These are phyloP conservation scores for Septoria linicola DNA, from an alignment of 2,329 filamentous ascomycete genomes.

Conservation along the genomic window DNA sequence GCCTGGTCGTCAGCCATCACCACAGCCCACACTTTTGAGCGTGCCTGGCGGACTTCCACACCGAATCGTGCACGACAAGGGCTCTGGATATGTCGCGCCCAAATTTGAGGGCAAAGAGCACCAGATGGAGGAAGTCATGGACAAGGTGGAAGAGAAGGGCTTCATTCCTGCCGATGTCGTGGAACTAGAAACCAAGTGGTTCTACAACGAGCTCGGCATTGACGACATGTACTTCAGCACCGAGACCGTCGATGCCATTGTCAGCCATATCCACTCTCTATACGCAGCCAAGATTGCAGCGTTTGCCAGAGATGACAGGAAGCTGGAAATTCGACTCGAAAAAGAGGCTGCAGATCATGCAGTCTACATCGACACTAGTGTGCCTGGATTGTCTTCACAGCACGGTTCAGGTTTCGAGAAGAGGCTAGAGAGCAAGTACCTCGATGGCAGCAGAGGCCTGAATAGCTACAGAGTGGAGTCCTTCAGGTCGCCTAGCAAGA, in stretches of 20 bases:
- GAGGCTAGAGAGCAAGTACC: conserved; percentile 90
- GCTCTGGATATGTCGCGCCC: conserved; percentile 90
- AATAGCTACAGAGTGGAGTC: conserved; percentile 92
- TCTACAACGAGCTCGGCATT: conserved; percentile 96
- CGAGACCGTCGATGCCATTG: conserved; percentile 80
- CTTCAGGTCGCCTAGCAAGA: conserved; percentile 82
- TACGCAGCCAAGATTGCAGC: conserved; percentile 97
- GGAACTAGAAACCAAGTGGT: conserved; percentile 87
- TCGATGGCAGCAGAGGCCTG: conserved; percentile 70
- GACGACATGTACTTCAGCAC: conserved; percentile 98
- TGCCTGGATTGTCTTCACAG: conserved; percentile 74
- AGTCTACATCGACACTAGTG: conserved; percentile 97
- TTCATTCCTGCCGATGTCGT: conserved; percentile 85
- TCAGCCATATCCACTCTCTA: conserved; percentile 90
- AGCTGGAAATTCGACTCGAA: conserved; percentile 88
- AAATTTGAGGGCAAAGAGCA: conserved; percentile 89
- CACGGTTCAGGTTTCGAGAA: conserved; percentile 89
- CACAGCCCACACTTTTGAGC: conserved; percentile 82
- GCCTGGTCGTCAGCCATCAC: conserved; percentile 70
- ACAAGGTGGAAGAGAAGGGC: conserved; percentile 70
- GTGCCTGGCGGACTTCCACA: conserved; percentile 58
- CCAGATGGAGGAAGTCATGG: conserved; percentile 90
- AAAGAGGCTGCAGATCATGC: conserved; percentile 94
- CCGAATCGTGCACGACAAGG: conserved; percentile 75
- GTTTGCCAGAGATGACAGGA: conserved; percentile 88